Conservation (phyloP, 192 early-diverging fungal species). For the Entomortierella lignicola region DNA sequence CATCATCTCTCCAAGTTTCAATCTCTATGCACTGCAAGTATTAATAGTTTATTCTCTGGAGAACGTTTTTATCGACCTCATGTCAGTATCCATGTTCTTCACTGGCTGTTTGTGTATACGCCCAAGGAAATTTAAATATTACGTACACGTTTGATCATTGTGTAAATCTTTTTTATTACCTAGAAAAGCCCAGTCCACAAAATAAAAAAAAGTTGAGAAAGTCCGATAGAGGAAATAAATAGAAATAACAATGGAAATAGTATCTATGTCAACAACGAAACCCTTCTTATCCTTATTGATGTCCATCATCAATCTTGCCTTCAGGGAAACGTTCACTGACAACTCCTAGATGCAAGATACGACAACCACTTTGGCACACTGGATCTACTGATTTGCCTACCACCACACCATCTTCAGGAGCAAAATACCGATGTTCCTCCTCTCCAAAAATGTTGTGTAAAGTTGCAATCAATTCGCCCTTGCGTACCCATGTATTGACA, state of each 20-base stretch:
- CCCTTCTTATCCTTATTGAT: constrained; percentile 55
- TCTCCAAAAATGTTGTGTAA: constrained; percentile 92
- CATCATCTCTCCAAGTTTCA: background rate
- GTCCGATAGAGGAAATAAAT: no score
- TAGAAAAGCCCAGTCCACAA: no score
- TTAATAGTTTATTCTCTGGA: background rate
- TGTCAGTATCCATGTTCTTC: background rate
- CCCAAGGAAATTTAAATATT: no score
- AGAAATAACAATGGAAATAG: no score
- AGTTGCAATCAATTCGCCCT: constrained; percentile 87
- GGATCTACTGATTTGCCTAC: constrained; percentile 89
- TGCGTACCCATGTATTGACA: constrained; percentile 84
- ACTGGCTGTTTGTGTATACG: no score
- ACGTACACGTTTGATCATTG: no score
- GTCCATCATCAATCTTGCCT: constrained; percentile 68
- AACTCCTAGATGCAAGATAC: constrained; percentile 88
- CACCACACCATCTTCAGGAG: constrained; percentile 83
- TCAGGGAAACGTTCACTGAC: constrained; percentile 65
- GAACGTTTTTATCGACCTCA: background rate
- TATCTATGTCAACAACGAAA: no score
- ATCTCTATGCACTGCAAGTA: no score
- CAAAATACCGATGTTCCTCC: constrained; percentile 85
- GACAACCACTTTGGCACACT: constrained; percentile 87
- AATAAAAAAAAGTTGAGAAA: no score
- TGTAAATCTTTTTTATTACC: no score